A percentile compares a stretch with the other conserved stretches of the same genome.
phyloP scores from a whole-genome alignment of 2,329 filamentous ascomycete genomes.

The Phoma sp. region DNA sequence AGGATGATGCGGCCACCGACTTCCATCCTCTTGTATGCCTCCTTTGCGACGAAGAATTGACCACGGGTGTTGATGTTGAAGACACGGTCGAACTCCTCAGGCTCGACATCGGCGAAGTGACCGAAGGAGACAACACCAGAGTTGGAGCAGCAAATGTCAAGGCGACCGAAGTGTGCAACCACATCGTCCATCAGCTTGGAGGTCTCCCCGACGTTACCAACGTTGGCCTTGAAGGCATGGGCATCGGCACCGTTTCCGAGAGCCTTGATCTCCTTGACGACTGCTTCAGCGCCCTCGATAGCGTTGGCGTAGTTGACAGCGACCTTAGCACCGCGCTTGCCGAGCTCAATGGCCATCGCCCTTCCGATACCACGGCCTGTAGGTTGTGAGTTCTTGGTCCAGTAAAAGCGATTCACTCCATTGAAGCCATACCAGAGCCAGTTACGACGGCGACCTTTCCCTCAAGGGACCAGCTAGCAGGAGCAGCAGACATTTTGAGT shows the following conservation, averaged over 20 bases:
- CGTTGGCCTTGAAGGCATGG: slow-evolving; percentile 71
- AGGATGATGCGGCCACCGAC: slow-evolving; percentile 62
- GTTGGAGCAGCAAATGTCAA: slow-evolving; percentile 76
- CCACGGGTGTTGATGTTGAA: slow-evolving; percentile 69
- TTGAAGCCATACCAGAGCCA: slow-evolving; percentile 54
- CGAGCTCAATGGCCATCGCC: slow-evolving; percentile 72
- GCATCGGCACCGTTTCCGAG: slow-evolving; percentile 67
- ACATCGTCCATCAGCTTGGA: slow-evolving; percentile 69
- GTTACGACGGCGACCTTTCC: slow-evolving; percentile 64
- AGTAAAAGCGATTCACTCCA: neutral
- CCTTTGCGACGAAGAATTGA: slow-evolving; percentile 68
- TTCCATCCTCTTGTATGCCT: slow-evolving; percentile 62
- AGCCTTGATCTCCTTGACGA: slow-evolving; percentile 71
- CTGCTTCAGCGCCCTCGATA: slow-evolving; percentile 67
- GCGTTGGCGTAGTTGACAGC: slow-evolving; percentile 74
- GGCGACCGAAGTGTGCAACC: slow-evolving; percentile 68
- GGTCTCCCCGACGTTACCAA: slow-evolving; percentile 70
- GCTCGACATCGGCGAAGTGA: slow-evolving; percentile 61
- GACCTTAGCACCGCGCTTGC: slow-evolving; percentile 69
- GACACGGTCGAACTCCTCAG: slow-evolving; percentile 65
- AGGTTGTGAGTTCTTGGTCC: slow-evolving; percentile 15
- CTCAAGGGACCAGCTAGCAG: slow-evolving; percentile 60
- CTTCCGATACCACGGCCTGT: slow-evolving; percentile 70
- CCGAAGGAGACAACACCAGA: slow-evolving; percentile 65
- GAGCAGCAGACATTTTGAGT: slow-evolving; percentile 49